These are phyloP conservation scores for Saraca asoca DNA, from an alignment of 331 rosid genomes.

Conservation along the genomic window DNA sequence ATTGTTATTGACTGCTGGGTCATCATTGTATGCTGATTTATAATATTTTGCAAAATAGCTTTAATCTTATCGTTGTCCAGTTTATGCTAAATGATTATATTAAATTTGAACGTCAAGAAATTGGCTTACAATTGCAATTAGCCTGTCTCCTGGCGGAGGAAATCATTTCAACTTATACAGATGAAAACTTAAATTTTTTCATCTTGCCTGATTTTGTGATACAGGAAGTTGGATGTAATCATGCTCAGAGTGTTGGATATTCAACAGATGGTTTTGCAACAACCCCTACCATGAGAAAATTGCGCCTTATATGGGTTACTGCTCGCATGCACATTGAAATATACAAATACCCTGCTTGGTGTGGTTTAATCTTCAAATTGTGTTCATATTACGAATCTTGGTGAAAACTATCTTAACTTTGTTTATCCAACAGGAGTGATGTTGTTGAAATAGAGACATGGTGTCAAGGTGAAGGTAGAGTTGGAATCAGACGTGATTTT, in stretches of 20 bases:
- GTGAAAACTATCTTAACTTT: conserved; percentile 27
- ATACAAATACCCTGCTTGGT: conserved; percentile 98
- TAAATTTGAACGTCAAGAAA: conserved; percentile 3
- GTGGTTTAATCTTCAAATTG: conserved; percentile 22
- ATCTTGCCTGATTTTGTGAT: conserved; percentile 30
- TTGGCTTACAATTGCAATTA: not conserved
- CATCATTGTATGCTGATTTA: conserved; percentile 3
- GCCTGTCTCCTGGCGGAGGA: not conserved
- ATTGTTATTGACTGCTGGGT: not conserved
- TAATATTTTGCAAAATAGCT: not conserved
- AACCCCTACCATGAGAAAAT: conserved; percentile 88
- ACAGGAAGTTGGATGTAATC: conserved; percentile 98
- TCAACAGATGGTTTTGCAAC: conserved; percentile 97
- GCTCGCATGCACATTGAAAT: conserved; percentile 99
- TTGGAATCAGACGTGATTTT: conserved; percentile 96
- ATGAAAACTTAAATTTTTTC: conserved; percentile 2
- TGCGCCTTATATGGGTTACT: conserved; percentile 96
- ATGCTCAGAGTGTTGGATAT: conserved; percentile 94
- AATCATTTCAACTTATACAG: not conserved
- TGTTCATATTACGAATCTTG: conserved; percentile 16
- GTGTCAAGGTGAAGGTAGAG: conserved; percentile 97
- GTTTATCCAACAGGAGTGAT: conserved; percentile 73
- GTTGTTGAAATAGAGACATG: conserved; percentile 97
- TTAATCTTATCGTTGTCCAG: not conserved
- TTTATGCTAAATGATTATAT: not conserved